Percentiles rank a stretch among this genome's conserved stretches.
Conservation (phyloP, 192 early-diverging fungal species). For the Physocladia obscura region DNA sequence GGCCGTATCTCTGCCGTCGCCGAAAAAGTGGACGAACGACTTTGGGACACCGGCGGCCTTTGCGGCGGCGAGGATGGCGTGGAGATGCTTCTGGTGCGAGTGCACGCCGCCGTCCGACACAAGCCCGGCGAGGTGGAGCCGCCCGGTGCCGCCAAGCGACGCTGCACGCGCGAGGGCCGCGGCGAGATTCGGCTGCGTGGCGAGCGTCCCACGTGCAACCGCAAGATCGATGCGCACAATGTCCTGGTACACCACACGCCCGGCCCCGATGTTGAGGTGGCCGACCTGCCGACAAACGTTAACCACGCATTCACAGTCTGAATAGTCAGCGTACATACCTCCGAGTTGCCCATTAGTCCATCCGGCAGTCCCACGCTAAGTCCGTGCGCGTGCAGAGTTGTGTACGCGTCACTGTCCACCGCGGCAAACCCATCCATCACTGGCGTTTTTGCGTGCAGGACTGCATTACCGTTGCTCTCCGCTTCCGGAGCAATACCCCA, state of each 20-base stretch:
- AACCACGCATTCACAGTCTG: background rate
- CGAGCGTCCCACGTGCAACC: slow-evolving; percentile 82
- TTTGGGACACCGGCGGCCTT: slow-evolving; percentile 81
- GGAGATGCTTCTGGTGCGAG: slow-evolving; percentile 89
- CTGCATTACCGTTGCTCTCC: slow-evolving; percentile 82
- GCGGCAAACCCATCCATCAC: slow-evolving; percentile 82
- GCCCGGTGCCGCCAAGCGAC: slow-evolving; percentile 63
- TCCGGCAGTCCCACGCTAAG: slow-evolving; percentile 93
- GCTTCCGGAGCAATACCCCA: slow-evolving; percentile 84
- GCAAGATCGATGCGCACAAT: slow-evolving; percentile 97
- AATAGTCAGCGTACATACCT: slow-evolving; percentile 42
- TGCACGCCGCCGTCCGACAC: slow-evolving; percentile 99
- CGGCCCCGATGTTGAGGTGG: slow-evolving; percentile 99
- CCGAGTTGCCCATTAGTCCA: slow-evolving; percentile 99
- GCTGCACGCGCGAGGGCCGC: slow-evolving; percentile 85
- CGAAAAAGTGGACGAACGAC: slow-evolving; percentile 93
- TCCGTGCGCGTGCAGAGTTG: slow-evolving; percentile 88
- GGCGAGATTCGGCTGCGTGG: slow-evolving; percentile 68
- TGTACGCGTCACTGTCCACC: slow-evolving; percentile 64
- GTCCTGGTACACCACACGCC: slow-evolving; percentile 98
- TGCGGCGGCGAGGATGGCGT: slow-evolving; percentile 78
- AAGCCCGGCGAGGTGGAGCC: slow-evolving; percentile 91
- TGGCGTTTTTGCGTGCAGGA: slow-evolving; percentile 88
- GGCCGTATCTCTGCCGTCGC: slow-evolving; percentile 95
- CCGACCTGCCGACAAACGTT: no score